phyloP scores from a whole-genome alignment of 768 basidiomycete species.

The Daedaleopsis nitida region DNA sequence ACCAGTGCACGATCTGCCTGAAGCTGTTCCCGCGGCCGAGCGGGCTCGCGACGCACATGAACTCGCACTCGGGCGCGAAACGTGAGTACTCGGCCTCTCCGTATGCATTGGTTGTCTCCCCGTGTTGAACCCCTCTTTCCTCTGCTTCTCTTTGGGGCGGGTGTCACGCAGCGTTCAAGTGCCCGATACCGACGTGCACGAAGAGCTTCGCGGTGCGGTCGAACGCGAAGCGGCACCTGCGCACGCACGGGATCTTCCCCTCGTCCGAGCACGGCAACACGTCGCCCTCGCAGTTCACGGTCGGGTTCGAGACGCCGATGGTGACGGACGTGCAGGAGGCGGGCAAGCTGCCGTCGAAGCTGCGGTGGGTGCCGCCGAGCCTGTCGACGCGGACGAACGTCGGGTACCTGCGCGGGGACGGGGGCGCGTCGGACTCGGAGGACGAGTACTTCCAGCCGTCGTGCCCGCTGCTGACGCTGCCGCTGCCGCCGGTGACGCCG shows the following conservation, averaged over 20 bases:
- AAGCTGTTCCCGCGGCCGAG: conserved; percentile 54
- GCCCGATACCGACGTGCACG: conserved; percentile 59
- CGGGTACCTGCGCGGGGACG: conserved; percentile 30
- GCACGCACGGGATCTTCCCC: conserved; percentile 65
- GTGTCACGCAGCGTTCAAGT: conserved; percentile 42
- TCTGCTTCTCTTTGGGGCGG: background rate
- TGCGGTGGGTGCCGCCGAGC: conserved; percentile 45
- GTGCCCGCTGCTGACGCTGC: conserved; percentile 38
- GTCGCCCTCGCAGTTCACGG: conserved; percentile 34
- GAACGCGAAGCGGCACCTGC: conserved; percentile 78
- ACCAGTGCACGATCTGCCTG: conserved; percentile 45
- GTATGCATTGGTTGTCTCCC: no score
- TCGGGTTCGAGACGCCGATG: conserved; percentile 49
- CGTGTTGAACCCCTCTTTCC: background rate
- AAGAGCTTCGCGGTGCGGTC: conserved; percentile 78
- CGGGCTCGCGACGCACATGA: conserved; percentile 55
- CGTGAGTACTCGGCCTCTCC: conserved; percentile 36
- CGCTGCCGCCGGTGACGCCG: conserved; percentile 39
- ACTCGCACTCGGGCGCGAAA: conserved; percentile 51
- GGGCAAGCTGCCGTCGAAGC: conserved; percentile 38
- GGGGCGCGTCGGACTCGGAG: conserved; percentile 28
- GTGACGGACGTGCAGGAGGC: conserved; percentile 45
- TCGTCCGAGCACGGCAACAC: conserved; percentile 28
- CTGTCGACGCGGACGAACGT: conserved; percentile 34
- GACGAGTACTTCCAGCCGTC: conserved; percentile 32